Base-by-base conservation (phyloP, 176 grass and related monocot species). In the Poa pratensis region DNA sequence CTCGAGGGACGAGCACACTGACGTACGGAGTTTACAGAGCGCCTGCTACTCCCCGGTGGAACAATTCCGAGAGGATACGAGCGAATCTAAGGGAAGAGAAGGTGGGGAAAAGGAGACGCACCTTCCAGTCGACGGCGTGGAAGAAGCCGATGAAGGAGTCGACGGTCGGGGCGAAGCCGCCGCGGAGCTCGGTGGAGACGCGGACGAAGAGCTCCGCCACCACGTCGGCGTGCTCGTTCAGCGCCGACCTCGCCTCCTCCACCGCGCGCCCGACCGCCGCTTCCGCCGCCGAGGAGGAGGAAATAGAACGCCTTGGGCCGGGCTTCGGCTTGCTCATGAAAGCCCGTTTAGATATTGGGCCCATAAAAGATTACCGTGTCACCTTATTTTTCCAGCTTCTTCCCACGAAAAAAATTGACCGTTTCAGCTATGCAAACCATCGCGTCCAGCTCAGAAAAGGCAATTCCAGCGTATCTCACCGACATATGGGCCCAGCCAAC, bases 81-180 rank as follows among this genome's bases (percentile, higher is more conserved):
- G 48, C 3, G 14, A 52, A 39, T 34, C 32, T 42, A 9, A 23
- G 43, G 50, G 11, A 14, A 24, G 18, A 5, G 20, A 46, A 23
- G 37, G 37, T 4, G 20, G 13, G 14, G 42, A 3, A 46, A 48
- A 22, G 20, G 54, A 23, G 9, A 2, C 13, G 27, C 9, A 98
- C 93, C 93, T 95, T 95, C 96, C 96, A 98, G 83, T 98, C 86
- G 60, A 98, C 86, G 78, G 91, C 91, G 81, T 95, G 96, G 89
- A 98, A 95, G 93, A 98, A 98, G 0, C 93, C 91, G 69, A 98
- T 1, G 85, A 98, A 90, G 43, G 91, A 79, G 82, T 98, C 89
- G 48, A 92, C 83, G 37, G 96, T 93, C 28, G 96, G 96, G 2
- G 66, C 60, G 63, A 94, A 95, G 35, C 91, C 93, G 43, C 73